phyloP scores from a whole-genome alignment of 768 basidiomycete species.

The Pleurotus salmoneostramineus region DNA sequence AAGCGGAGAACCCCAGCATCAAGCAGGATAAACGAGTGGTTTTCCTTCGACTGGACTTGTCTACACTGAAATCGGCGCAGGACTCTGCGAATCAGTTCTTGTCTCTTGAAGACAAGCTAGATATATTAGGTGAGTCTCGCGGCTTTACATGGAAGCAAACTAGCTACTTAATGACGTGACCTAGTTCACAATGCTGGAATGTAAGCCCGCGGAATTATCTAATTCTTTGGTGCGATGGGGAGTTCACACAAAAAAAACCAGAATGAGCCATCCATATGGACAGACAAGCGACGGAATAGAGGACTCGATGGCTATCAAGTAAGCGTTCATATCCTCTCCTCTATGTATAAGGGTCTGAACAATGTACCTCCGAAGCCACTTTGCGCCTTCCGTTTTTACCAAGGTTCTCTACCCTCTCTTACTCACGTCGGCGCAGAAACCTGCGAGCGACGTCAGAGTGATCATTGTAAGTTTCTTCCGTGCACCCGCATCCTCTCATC shows the following conservation, averaged over 20 bases:
- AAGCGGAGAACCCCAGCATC: conserved; percentile 18
- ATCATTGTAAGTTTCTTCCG: conserved; percentile 1
- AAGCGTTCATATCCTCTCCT: background rate
- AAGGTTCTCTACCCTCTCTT: conserved; percentile 9
- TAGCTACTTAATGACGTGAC: background rate
- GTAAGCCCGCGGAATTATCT: background rate
- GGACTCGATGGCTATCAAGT: conserved; percentile 12
- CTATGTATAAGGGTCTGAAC: background rate
- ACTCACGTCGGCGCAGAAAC: conserved; percentile 2
- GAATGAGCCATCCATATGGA: conserved; percentile 11
- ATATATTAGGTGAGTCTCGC: conserved; percentile 3
- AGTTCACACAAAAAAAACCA: background rate
- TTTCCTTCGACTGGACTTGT: conserved; percentile 32
- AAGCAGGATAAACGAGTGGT: conserved; percentile 25
- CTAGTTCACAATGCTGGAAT: conserved; percentile 5
- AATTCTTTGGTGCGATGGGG: background rate
- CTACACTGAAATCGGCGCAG: conserved; percentile 23
- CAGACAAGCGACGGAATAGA: conserved; percentile 11
- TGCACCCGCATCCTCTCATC: background rate
- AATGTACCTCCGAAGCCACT: conserved; percentile 3
- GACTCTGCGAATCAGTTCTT: conserved; percentile 23
- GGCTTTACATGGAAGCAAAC: background rate
- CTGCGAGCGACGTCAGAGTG: conserved; percentile 10
- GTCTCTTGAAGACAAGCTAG: conserved; percentile 2
- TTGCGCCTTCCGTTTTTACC: conserved; percentile 12